Base-by-base conservation (phyloP, 495 filamentous ascomycete species). In the Barbatosphaeria neglecta region DNA sequence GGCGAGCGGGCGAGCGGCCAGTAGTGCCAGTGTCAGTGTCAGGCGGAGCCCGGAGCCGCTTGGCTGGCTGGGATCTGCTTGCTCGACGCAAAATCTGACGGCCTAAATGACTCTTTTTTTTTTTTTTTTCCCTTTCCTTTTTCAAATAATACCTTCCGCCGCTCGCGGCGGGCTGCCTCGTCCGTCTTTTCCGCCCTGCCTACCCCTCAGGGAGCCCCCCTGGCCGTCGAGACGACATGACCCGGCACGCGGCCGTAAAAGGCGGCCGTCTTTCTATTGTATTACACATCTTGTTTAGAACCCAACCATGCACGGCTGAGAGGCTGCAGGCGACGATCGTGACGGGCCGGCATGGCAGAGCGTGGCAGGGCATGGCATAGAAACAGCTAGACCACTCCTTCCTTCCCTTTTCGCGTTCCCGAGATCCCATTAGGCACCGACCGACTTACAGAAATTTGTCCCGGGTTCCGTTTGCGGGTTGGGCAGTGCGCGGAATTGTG, bases 321-420 rank as follows among this genome's bases (percentile, higher is more conserved):
- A 3, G 25, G 6, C 40, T 50, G 37, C 58, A 31, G 31, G 10
- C 31, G 13, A n/a, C 31, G 31, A n/a, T 10, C n/a, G n/a, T n/a
- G n/a, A n/a, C n/a, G n/a, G n/a, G n/a, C n/a, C n/a, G n/a, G n/a
- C n/a, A n/a, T n/a, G n/a, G n/a, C n/a, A n/a, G n/a, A n/a, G n/a
- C n/a, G 31, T 35, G 13, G 15, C 31, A 13, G 11, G 6, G 11
- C 3, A 13, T 13, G 28, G 28, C 5, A 15, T 7, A 41, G 11
- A 23, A 41, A 4, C n/a, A 41, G n/a, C 11, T 6, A 10, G 39
- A 1, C 1, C 16, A 5, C 16, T n/a, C 16, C 31, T 35, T n/a
- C 6, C 31, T 35, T 35, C 31, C 9, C 16, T 35, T 41, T 23
- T 22, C 10, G 2, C 7, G 4, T 22, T 41, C 39, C 18, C 5